phyloP scores from a whole-genome alignment of 139 green algal genomes.

The Coccomyxa sp. region DNA sequence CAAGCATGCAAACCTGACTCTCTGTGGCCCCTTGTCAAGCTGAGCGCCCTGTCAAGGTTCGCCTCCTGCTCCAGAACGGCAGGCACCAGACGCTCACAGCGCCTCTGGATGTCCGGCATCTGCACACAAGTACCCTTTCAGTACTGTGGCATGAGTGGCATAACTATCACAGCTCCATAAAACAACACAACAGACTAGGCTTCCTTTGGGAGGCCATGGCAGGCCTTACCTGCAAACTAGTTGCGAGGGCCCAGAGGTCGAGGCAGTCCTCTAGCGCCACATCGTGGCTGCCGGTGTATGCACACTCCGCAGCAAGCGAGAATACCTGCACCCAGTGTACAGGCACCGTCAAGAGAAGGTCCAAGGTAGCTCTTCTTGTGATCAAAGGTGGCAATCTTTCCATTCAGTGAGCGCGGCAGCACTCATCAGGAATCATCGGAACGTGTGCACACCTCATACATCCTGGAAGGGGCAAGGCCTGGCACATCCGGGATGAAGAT shows the following conservation, averaged over 20 bases:
- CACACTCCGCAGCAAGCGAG: not conserved
- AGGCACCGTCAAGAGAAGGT: too few relatives aligned
- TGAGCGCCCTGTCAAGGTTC: not conserved
- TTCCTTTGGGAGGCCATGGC: not conserved
- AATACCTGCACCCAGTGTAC: not conserved
- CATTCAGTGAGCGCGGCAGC: not conserved
- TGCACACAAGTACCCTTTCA: not conserved
- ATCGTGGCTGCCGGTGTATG: not conserved
- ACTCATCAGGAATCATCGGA: not conserved
- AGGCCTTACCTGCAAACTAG: not conserved
- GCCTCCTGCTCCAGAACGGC: not conserved
- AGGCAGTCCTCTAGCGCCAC: not conserved
- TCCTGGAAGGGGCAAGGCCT: not conserved
- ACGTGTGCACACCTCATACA: not conserved
- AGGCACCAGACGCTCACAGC: not conserved
- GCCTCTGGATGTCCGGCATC: not conserved
- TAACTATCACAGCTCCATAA: not conserved
- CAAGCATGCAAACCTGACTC: not conserved
- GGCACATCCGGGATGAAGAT: not conserved
- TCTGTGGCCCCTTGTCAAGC: not conserved
- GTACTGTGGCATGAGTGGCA: not conserved
- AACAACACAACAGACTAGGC: not conserved
- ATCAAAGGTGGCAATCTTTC: not conserved
- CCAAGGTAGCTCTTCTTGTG: too few relatives aligned
- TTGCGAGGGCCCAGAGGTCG: constrained; percentile 2